These are phyloP conservation scores for Solanum megistacrolobum DNA, from an alignment of 257 asterid genomes.

Conservation along the genomic window DNA sequence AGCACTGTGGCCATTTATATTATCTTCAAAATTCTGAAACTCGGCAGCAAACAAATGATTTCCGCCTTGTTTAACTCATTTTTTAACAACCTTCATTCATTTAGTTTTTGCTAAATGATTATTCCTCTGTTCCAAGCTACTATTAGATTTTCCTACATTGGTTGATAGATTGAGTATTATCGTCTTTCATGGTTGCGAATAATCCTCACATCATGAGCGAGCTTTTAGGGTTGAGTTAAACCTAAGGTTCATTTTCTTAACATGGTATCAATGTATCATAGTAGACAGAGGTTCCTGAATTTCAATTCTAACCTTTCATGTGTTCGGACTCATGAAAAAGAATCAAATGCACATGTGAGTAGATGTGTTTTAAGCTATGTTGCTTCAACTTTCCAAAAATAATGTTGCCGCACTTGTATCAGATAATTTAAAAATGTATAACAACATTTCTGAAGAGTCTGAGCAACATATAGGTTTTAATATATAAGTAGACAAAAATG, in stretches of 20 bases:
- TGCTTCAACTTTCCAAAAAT: background rate
- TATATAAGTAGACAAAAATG: background rate
- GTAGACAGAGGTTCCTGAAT: background rate
- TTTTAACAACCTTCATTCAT: background rate
- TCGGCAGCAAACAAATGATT: background rate
- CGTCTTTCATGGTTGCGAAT: background rate
- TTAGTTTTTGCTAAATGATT: background rate
- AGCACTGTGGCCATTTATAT: no score
- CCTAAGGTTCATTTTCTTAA: background rate
- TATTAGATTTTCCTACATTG: background rate
- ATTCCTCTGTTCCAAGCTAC: background rate
- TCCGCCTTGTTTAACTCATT: background rate
- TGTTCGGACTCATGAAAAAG: background rate
- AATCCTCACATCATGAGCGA: background rate
- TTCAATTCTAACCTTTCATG: background rate
- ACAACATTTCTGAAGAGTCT: background rate
- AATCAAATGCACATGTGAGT: background rate
- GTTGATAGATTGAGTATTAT: background rate
- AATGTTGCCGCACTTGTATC: background rate
- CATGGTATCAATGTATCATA: background rate
- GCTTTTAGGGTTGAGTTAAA: background rate
- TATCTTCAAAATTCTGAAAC: background rate
- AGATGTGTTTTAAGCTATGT: background rate
- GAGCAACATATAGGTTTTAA: background rate
- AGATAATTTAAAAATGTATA: background rate